Evolutionary conservation across 768 basidiomycete genomes (phyloP), one percentile per base, ranked within the genome.

Genomic region (Xerocomus brunneocitrinus): DNA sequence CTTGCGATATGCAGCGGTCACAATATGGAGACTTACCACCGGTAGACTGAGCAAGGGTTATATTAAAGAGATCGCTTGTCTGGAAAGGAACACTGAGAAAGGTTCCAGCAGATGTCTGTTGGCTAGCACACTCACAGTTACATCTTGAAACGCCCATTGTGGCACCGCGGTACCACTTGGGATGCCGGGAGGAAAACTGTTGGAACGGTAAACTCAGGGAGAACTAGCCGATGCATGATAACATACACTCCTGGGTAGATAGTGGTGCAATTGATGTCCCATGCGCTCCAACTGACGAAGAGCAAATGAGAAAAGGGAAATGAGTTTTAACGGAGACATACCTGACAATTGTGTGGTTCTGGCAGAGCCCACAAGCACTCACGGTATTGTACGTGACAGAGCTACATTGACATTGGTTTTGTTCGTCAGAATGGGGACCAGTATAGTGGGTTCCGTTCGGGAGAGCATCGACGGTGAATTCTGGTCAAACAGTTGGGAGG

Each of bases 91-190:
- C 1, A 6, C n/a, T 58, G 34, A 62, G 35, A 7, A 57, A 8
- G 56, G 31, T 49, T 13, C 34, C 14, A n/a, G 16, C n/a, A 25
- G 8, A 55, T 9, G 8, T 6, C 2, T 0, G 7, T 34, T 19
- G 10, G 9, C 25, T 32, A 39, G 57, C 64, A 40, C 35, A 36
- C 77, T 42, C 61, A 77, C 76, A 60, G 72, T 65, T 22, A 85
- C 77, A 52, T 82, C 76, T 32, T 79, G 67, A 55, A 78, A 87
- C 12, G 84, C 84, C 84, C 84, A 87, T 10, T 75, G 76, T 8
- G 83, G 84, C 19, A 86, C 73, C 10, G 71, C 67, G 2, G 79
- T 72, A 8, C 75, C 76, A 0, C 60, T 54, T 3, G 84, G 84
- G 45, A 85, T 66, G n/a, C 66, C 60, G 13, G 68, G 48, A 0